A percentile compares a stretch with the other conserved stretches of the same genome.
Evolutionary conservation across 768 basidiomycete species (phyloP).

Genomic region (Phlegmacium glaucopus): DNA sequence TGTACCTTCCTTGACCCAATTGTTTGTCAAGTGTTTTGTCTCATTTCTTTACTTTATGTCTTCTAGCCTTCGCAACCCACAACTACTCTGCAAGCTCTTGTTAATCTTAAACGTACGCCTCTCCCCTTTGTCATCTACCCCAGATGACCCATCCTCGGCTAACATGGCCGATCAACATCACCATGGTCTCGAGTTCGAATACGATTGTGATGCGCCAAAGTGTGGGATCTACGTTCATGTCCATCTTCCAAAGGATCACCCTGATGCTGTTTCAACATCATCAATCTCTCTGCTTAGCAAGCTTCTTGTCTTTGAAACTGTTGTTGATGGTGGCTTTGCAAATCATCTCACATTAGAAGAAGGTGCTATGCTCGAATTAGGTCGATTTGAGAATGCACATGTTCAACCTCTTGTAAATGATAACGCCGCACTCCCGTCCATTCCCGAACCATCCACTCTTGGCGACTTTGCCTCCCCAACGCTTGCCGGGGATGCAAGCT

Average conservation of each 20-base stretch:
- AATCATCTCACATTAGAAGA: slow-evolving; percentile 70
- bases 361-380: slow-evolving; percentile 77
- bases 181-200: slow-evolving; percentile 84
- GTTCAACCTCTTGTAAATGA: slow-evolving; percentile 17
- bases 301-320: slow-evolving; percentile 56
- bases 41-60: neutral
- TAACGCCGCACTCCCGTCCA: slow-evolving; percentile 2
- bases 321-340: slow-evolving; percentile 83
- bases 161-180: slow-evolving; percentile 41
- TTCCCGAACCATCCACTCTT: too few species aligned
- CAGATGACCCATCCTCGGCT: slow-evolving; percentile 34
- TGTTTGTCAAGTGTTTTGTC: too few species aligned
- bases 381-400: slow-evolving; percentile 54
- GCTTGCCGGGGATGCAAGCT: too few species aligned
- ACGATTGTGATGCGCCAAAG: slow-evolving; percentile 86
- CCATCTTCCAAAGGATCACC: slow-evolving; percentile 62
- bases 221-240: slow-evolving; percentile 80
- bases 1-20: too few species aligned
- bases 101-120: slow-evolving; percentile 87
- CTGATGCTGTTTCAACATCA: slow-evolving; percentile 42
- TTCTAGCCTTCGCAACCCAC: slow-evolving; percentile 74
- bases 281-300: slow-evolving; percentile 36
- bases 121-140: slow-evolving; percentile 52
- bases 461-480: too few species aligned
- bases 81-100: slow-evolving; percentile 90